Evolutionary conservation across 1,284 basidiomycete species (phyloP).

Genomic region (Grifola frondosa): DNA sequence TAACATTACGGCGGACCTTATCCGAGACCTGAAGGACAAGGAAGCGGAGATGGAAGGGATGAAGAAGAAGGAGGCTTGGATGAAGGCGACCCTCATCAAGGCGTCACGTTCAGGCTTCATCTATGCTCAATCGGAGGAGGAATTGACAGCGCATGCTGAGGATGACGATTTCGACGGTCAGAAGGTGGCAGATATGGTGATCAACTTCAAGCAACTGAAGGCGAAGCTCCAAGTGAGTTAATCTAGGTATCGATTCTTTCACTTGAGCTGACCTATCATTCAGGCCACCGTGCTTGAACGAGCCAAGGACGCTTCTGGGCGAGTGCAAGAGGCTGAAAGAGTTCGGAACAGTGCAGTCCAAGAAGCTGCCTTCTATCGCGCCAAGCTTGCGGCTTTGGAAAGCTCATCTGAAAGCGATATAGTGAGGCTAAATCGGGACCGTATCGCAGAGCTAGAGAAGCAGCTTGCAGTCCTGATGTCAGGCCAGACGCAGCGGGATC

Average conservation of each 20-base stretch:
- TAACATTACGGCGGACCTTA: constrained; percentile 69
- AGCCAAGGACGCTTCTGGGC: constrained; percentile 75
- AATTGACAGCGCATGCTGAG: constrained; percentile 39
- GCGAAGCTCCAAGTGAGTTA: constrained; percentile 80
- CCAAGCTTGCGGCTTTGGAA: constrained; percentile 89
- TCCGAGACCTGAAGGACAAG: constrained; percentile 77
- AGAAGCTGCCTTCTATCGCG: constrained; percentile 95
- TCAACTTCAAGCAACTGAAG: constrained; percentile 88
- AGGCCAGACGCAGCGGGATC: constrained; percentile 68
- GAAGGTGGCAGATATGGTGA: constrained; percentile 69
- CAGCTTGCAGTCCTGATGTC: constrained; percentile 68
- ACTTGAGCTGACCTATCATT: constrained; percentile 5
- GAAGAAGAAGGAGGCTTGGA: constrained; percentile 82
- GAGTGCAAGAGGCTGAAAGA: constrained; percentile 79
- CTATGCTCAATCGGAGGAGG: constrained; percentile 46
- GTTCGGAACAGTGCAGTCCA: constrained; percentile 81
- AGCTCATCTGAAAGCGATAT: constrained; percentile 64
- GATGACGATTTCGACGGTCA: constrained; percentile 36
- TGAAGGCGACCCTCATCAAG: constrained; percentile 79
- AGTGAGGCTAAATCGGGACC: constrained; percentile 72
- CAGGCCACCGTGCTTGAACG: constrained; percentile 76
- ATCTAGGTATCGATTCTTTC: constrained; percentile 9
- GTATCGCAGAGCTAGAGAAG: constrained; percentile 78
- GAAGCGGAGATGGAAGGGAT: constrained; percentile 79
- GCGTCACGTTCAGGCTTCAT: constrained; percentile 85